Base-by-base conservation (phyloP, 2,329 filamentous ascomycete genomes). In the Apiospora arundinis region DNA sequence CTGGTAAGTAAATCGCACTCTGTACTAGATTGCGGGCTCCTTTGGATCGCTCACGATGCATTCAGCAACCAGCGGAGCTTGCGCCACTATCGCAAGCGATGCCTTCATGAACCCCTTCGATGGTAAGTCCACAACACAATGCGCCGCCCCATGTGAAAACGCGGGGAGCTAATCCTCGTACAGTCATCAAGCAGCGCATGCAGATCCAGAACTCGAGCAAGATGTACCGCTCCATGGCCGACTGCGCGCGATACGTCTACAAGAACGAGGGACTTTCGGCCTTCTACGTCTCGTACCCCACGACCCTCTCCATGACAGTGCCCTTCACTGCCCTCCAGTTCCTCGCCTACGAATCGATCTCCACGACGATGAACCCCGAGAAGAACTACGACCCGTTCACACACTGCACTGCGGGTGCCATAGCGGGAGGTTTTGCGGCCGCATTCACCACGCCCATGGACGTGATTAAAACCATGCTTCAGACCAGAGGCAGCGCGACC, bases 21-120 rank as follows among this genome's bases (percentile, higher is more conserved):
- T 63, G 28, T 63, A 37, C 56, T 28, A n/a, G 56, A 40, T 40
- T 40, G 18, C 9, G 21, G 37, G 56, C 56, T 40, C 18, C 32
- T 40, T 40, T n/a, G 56, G 56, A 40, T 63, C 56, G 56, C 56
- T 63, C 56, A 63, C 56, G 32, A 63, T 46, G 46, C 56, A 71
- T 56, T 6, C 80, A 97, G 96, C 94, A 73, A 92, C 94, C 74
- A 97, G 95, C 80, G 96, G 96, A 83, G 95, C 96, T 73, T 93
- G 93, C 77, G 96, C 96, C 75, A 98, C 96, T 9, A 98, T 98
- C 81, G 94, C 95, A 46, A 98, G 95, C 81, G 96, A 99, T 86
- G 96, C 96, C 70, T 90, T 99, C 75, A 99, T 99, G 96, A 99
- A 98, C 80, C 96, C 96, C 28, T 99, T 99, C 81, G 96, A 99